Evolutionary conservation across 2,329 filamentous ascomycete species (phyloP), one percentile per base, ranked within the genome.

Genomic region (Alternaria ethzedia): DNA sequence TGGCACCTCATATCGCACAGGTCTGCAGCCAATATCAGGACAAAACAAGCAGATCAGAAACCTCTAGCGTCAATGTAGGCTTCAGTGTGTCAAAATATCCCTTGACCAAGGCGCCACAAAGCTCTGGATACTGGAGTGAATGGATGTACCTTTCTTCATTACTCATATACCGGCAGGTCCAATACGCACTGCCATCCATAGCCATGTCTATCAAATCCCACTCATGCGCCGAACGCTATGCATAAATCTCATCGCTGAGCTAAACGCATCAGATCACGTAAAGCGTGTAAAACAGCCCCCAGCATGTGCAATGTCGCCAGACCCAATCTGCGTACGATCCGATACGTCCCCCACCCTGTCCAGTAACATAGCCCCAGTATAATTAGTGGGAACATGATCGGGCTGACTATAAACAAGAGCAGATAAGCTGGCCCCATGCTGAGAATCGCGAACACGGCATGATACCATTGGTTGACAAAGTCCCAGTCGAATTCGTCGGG

Each of bases 341-440:
- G 32, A 25, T 52, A 52, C 21, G 30, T 12, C 28, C 28, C 30
- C 20, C 28, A 25, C 7, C 49, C 49, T 41, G 49, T 52, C 49
- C 49, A 52, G 49, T 41, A 52, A 30, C 49, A 30, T 15, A 52
- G 30, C 28, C 28, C 20, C 9, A 52, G 13, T 41, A 28, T 20
- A 6, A 23, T 23, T 4, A 61, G 58, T 26, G 30, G 51, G 17
- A 63, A 13, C 11, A 54, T 20, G 11, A 59, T 6, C 8, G 50
- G 54, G 8, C 21, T 20, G 17, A 57, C 20, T 8, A 61, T 8
- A 23, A 60, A 50, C 17, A 60, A 32, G 23, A 56, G 44, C 4
- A 56, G 10, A n/a, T 60, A 60, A 10, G 51, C 58, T 28, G 58
- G 58, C 5, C 58, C 58, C 52, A 61, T 61, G 30, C 46, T 25